phyloP scores from a whole-genome alignment of 169 alveolate species.

The Plasmodium cynomolgi region DNA sequence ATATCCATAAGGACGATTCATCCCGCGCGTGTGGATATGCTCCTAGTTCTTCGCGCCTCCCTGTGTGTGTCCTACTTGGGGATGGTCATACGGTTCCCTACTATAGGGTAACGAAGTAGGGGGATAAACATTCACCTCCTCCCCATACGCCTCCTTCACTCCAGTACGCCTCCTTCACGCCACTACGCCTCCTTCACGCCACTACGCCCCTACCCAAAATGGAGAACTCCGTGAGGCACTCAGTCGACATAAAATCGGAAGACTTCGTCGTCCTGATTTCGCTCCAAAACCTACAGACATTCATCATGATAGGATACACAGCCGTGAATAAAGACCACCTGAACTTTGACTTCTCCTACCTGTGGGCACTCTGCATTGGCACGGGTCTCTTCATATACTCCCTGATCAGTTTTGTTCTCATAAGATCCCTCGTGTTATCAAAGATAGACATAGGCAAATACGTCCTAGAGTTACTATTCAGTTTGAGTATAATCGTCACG shows the following conservation, averaged over 20 bases:
- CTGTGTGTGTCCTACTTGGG: background rate
- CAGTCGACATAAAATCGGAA: constrained; percentile 76
- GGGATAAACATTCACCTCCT: background rate
- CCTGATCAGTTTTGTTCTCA: constrained; percentile 72
- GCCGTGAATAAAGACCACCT: constrained; percentile 44
- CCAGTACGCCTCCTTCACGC: background rate
- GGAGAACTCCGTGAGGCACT: constrained; percentile 69
- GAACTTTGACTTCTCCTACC: constrained; percentile 27
- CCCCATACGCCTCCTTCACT: background rate
- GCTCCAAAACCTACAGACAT: constrained; percentile 76
- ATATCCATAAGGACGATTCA: background rate
- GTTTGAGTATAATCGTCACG: constrained; percentile 61
- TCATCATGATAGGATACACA: constrained; percentile 76
- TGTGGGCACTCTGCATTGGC: constrained; percentile 74
- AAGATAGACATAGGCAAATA: constrained; percentile 75
- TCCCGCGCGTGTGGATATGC: background rate
- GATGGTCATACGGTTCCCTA: background rate
- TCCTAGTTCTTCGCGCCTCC: background rate
- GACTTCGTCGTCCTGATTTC: constrained; percentile 79
- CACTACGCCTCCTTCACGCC: background rate
- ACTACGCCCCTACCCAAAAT: background rate
- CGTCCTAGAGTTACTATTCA: constrained; percentile 71
- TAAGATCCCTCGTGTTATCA: constrained; percentile 77
- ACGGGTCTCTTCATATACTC: constrained; percentile 75
- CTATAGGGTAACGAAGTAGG: background rate